phyloP scores from a whole-genome alignment of 2,329 filamentous ascomycete genomes.

The Sclerotinia trifoliorum region DNA sequence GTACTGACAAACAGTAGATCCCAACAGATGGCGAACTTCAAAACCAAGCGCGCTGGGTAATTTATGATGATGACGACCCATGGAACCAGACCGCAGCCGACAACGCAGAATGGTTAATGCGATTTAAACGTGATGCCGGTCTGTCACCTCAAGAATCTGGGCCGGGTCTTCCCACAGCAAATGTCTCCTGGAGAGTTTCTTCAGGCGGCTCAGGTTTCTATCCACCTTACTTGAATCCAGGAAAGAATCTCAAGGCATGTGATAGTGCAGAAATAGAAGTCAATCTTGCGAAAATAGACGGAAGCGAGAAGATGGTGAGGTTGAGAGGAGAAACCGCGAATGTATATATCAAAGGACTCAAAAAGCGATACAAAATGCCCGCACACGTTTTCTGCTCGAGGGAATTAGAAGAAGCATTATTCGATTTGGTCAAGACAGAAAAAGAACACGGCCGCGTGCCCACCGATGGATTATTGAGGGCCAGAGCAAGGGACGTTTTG shows the following conservation, averaged over 20 bases:
- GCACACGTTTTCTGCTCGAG: slow-evolving; percentile 57
- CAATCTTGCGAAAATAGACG: slow-evolving; percentile 25
- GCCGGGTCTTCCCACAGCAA: slow-evolving; percentile 48
- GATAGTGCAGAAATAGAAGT: slow-evolving; percentile 39
- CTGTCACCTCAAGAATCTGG: slow-evolving; percentile 50
- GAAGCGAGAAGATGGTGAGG: slow-evolving; percentile 43
- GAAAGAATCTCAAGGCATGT: slow-evolving; percentile 41
- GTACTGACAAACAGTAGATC: slow-evolving; percentile 35
- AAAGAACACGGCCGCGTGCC: slow-evolving; percentile 47
- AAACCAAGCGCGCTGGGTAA: slow-evolving; percentile 61
- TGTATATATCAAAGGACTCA: slow-evolving; percentile 48
- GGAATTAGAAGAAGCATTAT: slow-evolving; percentile 56
- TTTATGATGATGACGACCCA: slow-evolving; percentile 64
- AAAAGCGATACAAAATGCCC: slow-evolving; percentile 47
- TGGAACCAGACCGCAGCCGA: slow-evolving; percentile 65
- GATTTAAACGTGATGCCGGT: slow-evolving; percentile 59
- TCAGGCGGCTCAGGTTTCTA: slow-evolving; percentile 56
- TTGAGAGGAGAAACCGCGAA: slow-evolving; percentile 48
- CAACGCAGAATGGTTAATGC: slow-evolving; percentile 61
- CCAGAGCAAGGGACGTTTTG: slow-evolving; percentile 50
- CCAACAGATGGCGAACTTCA: slow-evolving; percentile 62
- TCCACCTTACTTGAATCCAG: slow-evolving; percentile 52
- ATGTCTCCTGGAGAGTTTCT: slow-evolving; percentile 47
- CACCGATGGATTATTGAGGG: slow-evolving; percentile 48
- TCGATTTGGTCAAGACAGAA: slow-evolving; percentile 48